Evolutionary conservation across 768 basidiomycete genomes (phyloP).

Genomic region (Suillus clintonianus): DNA sequence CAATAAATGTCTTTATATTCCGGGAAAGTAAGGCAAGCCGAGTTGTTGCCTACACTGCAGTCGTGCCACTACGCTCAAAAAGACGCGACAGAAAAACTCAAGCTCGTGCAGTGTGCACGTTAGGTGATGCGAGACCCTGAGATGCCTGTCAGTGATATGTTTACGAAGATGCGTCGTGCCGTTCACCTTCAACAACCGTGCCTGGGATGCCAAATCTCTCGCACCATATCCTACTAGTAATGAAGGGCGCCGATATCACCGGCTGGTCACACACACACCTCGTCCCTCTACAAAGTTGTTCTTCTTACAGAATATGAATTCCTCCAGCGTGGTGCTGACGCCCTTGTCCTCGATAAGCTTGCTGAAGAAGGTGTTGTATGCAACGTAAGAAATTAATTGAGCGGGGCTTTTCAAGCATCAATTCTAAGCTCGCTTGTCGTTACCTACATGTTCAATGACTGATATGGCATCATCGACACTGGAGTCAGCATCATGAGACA

Average conservation of each 20-base stretch:
- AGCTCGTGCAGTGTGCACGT: constrained; percentile 24
- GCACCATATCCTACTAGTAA: constrained; percentile 56
- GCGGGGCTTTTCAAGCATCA: neutral
- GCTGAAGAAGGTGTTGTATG: constrained; percentile 29
- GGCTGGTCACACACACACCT: constrained; percentile 32
- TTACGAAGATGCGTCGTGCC: too few species aligned
- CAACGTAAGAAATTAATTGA: constrained; percentile 12
- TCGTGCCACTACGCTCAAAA: constrained; percentile 4
- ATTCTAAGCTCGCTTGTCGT: constrained; percentile 21
- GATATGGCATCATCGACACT: constrained; percentile 21
- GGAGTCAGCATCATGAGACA: neutral
- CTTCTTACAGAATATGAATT: constrained; percentile 31
- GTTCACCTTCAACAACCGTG: constrained; percentile 59
- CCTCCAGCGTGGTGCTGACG: constrained; percentile 17
- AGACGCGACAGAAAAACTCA: constrained; percentile 31
- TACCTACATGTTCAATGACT: constrained; percentile 28
- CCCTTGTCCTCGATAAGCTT: constrained; percentile 18
- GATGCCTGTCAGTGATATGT: neutral
- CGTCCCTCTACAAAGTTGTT: constrained; percentile 22
- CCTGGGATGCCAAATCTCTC: constrained; percentile 65
- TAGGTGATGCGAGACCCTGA: constrained; percentile 26
- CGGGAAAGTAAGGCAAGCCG: constrained; percentile 12
- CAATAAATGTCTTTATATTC: neutral
- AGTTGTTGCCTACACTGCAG: constrained; percentile 3
- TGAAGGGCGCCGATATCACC: constrained; percentile 54